Base-by-base conservation (phyloP, 2,329 filamentous ascomycete species). In the Epichloe bromicola region DNA sequence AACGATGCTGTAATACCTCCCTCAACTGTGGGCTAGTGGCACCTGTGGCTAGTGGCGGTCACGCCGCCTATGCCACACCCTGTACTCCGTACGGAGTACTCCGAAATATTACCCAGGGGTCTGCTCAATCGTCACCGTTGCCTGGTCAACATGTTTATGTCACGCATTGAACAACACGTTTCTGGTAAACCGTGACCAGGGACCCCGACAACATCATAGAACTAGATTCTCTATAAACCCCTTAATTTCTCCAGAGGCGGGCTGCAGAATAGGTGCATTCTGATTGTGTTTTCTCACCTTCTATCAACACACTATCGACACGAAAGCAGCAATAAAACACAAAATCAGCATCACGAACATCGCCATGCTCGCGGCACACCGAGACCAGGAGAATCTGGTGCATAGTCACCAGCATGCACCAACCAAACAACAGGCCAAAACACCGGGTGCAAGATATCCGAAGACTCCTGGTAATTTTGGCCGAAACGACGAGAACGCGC, bases 351-450 rank as follows among this genome's bases (percentile, higher is more conserved):
- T 17, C 19, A 33, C 43, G 23, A 46, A 15, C 20, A 42, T 38
- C 54, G 60, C 55, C 48, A 95, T 90, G 88, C 74, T 88, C 64
- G 86, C 86, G 54, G 76, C 84, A 63, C 81, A 84, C 63, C 79
- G 82, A 60, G 86, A 95, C 67, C 88, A 95, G 70, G 90, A 96
- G 69, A 96, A 96, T 68, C 70, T 88, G 66, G 79, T 88, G 60
- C 82, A 88, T 64, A 78, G 76, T 57, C 85, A 85, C 64, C 87
- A 89, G 64, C 87, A 89, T 64, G 77, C 82, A 23, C 79, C 82
- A 14, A 75, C 80, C 15, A 95, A 95, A 67, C 82, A 74, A 63
- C 84, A 88, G 58, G 80, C 86, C 51, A 95, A 91, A 70, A 95
- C 89, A 30, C 89, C 89, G 0, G 85, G 82, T 51, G 76, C 79